phyloP scores from a whole-genome alignment of 1,139 yeast genomes.

The Diutina sp. region DNA sequence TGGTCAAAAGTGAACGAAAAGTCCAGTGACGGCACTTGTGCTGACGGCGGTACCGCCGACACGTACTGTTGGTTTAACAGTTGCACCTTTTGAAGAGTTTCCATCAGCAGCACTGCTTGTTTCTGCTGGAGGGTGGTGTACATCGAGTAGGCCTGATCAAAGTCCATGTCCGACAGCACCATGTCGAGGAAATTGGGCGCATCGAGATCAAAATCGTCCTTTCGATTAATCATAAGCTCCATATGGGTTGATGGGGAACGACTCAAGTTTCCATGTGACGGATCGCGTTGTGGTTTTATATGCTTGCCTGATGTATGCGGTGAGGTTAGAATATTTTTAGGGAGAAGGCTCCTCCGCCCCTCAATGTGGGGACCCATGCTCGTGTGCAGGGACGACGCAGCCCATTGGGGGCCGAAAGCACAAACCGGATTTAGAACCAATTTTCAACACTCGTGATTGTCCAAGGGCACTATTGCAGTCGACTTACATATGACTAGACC shows the following conservation, averaged over 20 bases:
- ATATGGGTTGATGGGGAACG: background rate
- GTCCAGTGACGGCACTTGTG: background rate
- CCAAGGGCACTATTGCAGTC: too few relatives aligned
- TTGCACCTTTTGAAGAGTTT: slow-evolving; percentile 28
- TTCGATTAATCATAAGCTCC: slow-evolving; percentile 2
- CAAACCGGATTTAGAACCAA: background rate
- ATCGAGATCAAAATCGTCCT: background rate
- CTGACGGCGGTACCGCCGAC: background rate
- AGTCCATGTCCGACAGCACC: slow-evolving; percentile 26
- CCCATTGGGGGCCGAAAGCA: background rate
- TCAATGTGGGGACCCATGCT: background rate
- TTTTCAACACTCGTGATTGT: too few relatives aligned
- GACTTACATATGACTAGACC: too few relatives aligned
- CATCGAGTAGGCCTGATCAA: slow-evolving; percentile 34
- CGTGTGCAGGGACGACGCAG: background rate
- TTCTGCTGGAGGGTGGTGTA: slow-evolving; percentile 29
- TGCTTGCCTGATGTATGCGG: background rate
- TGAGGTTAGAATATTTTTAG: background rate
- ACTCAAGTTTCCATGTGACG: background rate
- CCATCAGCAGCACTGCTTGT: slow-evolving; percentile 22
- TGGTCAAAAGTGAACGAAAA: background rate
- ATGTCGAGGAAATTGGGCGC: slow-evolving; percentile 6
- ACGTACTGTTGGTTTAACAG: slow-evolving; percentile 5
- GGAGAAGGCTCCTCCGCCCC: background rate
- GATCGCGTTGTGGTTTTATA: background rate